These are phyloP conservation scores for Hamamelis virginiana DNA, from an alignment of 164 flowering plant genomes.

Conservation along the genomic window DNA sequence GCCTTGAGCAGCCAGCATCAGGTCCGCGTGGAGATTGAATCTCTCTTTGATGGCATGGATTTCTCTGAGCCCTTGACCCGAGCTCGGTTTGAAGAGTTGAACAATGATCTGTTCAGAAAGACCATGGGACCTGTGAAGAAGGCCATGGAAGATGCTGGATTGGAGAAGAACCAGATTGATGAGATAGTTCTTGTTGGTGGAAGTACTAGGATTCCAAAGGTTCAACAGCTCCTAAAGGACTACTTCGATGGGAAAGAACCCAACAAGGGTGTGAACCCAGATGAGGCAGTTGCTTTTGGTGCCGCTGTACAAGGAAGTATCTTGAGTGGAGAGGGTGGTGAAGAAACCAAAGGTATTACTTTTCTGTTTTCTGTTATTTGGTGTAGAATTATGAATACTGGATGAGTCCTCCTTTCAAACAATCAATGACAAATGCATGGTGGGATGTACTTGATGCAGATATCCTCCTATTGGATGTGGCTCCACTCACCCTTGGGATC, in stretches of 20 bases:
- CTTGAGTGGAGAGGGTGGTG: constrained; percentile 90
- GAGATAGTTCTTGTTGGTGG: constrained; percentile 97
- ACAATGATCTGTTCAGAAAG: constrained; percentile 84
- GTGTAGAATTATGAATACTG: background rate
- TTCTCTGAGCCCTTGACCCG: constrained; percentile 88
- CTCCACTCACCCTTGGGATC: constrained; percentile 87
- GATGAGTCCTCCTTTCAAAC: background rate
- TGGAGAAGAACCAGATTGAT: constrained; percentile 76
- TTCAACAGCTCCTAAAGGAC: constrained; percentile 85
- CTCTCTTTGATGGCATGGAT: constrained; percentile 70
- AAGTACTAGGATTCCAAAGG: constrained; percentile 91
- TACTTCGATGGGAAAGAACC: constrained; percentile 91
- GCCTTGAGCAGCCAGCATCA: constrained; percentile 93
- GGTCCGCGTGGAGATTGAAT: constrained; percentile 85
- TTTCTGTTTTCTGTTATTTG: background rate
- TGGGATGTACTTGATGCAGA: constrained; percentile 35
- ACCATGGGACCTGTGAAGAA: constrained; percentile 97
- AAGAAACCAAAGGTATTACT: constrained; percentile 77
- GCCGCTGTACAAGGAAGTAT: constrained; percentile 94
- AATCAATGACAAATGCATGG: background rate
- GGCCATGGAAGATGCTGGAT: constrained; percentile 90
- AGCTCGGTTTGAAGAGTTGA: constrained; percentile 83
- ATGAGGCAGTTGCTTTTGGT: constrained; percentile 93
- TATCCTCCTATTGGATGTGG: constrained; percentile 86
- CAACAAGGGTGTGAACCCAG: constrained; percentile 96